Evolutionary conservation across 1,139 yeast genomes (phyloP).

Genomic region (Candida mesenterica): DNA sequence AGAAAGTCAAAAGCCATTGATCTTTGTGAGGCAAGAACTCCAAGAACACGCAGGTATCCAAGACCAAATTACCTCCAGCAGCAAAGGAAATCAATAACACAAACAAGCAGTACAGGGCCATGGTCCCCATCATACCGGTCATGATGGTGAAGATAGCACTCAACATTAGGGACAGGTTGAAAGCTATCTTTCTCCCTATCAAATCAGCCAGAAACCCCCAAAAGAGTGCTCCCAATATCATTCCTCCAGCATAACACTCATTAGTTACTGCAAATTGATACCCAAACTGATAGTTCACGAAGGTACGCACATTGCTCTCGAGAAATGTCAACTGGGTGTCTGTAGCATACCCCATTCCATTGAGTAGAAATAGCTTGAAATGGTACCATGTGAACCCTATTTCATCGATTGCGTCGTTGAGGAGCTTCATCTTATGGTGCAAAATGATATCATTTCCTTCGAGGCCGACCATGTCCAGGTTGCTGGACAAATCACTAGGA

Average conservation of each 20-base stretch:
- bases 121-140: slow-evolving; percentile 29
- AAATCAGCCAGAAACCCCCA: slow-evolving; percentile 23
- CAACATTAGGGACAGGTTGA: slow-evolving; percentile 33
- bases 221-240: slow-evolving; percentile 51
- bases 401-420: slow-evolving; percentile 49
- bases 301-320: slow-evolving; percentile 36
- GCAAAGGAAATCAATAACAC: slow-evolving; percentile 22
- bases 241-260: slow-evolving; percentile 36
- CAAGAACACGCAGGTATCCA: slow-evolving; percentile 28
- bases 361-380: slow-evolving; percentile 37
- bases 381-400: slow-evolving; percentile 53
- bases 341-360: slow-evolving; percentile 64
- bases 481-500: background rate
- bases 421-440: slow-evolving; percentile 32
- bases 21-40: slow-evolving; percentile 25
- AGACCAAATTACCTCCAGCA: slow-evolving; percentile 31
- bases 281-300: slow-evolving; percentile 42
- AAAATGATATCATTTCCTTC: slow-evolving; percentile 28
- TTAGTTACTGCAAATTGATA: slow-evolving; percentile 28
- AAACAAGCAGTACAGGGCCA: slow-evolving; percentile 27
- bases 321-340: slow-evolving; percentile 54
- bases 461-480: slow-evolving; percentile 18
- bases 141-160: slow-evolving; percentile 23
- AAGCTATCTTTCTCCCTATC: slow-evolving; percentile 27
- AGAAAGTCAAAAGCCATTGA: slow-evolving; percentile 37